Percentiles rank a stretch among this genome's conserved stretches.
These are phyloP conservation scores for Boletus subcaerulescens DNA, from an alignment of 768 basidiomycete genomes.

Conservation along the genomic window DNA sequence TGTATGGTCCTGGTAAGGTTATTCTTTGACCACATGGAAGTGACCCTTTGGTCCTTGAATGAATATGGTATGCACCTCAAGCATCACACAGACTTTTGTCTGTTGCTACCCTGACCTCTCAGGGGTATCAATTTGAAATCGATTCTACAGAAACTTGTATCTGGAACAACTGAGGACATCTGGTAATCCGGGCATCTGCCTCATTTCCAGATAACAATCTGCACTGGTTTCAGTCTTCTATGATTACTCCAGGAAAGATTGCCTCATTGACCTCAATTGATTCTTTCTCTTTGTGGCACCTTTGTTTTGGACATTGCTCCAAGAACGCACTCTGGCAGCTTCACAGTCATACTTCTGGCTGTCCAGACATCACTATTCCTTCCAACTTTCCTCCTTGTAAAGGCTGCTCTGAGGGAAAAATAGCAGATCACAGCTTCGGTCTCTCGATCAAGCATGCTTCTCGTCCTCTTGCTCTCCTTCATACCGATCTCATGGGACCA, in stretches of 20 bases:
- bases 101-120: no score
- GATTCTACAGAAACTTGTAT: no score
- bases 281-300: background rate
- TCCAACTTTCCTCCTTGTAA: no score
- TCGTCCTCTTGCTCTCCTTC: background rate
- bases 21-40: background rate
- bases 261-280: background rate
- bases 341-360: background rate
- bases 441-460: background rate
- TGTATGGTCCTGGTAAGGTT: background rate
- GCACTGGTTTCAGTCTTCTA: background rate
- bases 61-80: background rate
- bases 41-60: background rate
- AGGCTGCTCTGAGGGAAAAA: no score
- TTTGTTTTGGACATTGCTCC: background rate
- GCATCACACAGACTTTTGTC: no score
- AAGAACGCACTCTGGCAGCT: background rate
- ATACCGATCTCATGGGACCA: background rate
- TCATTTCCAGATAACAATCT: no score
- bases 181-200: no score
- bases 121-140: no score
- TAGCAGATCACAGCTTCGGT: background rate
- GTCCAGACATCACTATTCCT: background rate
- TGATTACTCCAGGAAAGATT: background rate
- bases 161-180: no score